Conservation (phyloP, 495 filamentous ascomycete genomes). For the Lentithecium fluviatile region DNA sequence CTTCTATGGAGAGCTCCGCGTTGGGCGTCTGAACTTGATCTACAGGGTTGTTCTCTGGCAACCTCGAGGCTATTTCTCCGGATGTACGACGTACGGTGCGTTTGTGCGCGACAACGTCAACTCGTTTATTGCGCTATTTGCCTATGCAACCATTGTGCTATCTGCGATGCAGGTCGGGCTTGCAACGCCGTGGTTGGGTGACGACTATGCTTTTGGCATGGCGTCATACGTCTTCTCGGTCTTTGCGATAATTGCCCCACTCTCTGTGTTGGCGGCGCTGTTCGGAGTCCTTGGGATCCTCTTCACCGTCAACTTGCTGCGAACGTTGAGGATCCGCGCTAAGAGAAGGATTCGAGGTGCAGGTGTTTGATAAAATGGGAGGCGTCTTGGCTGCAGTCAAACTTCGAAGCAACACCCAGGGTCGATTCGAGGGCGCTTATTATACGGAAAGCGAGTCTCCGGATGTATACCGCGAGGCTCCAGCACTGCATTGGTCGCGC, state of each 20-base stretch:
- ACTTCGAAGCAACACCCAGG: no score
- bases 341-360: slow-evolving; percentile 10
- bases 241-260: slow-evolving; percentile 35
- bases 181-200: slow-evolving; percentile 43
- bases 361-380: slow-evolving; percentile 9
- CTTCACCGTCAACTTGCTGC: slow-evolving; percentile 13
- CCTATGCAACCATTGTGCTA: slow-evolving; percentile 54
- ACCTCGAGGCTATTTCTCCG: slow-evolving; percentile 21
- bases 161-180: slow-evolving; percentile 61
- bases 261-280: slow-evolving; percentile 5
- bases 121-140: slow-evolving; percentile 45
- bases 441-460: no score
- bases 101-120: slow-evolving; percentile 49
- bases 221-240: slow-evolving; percentile 56
- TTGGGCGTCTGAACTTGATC: slow-evolving; percentile 32
- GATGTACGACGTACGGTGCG: slow-evolving; percentile 28
- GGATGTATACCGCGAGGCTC: no score
- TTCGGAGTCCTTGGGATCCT: slow-evolving; percentile 7
- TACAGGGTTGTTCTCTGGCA: slow-evolving; percentile 17
- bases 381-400: no score
- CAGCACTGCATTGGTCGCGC: no score
- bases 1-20: slow-evolving; percentile 35
- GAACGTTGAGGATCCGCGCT: slow-evolving; percentile 15
- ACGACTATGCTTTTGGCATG: slow-evolving; percentile 47
- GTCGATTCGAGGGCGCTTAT: no score